A percentile compares a stretch with the other conserved stretches of the same genome.
phyloP scores from a whole-genome alignment of 2,329 filamentous ascomycete species.

The Tolypocladium capitatum region DNA sequence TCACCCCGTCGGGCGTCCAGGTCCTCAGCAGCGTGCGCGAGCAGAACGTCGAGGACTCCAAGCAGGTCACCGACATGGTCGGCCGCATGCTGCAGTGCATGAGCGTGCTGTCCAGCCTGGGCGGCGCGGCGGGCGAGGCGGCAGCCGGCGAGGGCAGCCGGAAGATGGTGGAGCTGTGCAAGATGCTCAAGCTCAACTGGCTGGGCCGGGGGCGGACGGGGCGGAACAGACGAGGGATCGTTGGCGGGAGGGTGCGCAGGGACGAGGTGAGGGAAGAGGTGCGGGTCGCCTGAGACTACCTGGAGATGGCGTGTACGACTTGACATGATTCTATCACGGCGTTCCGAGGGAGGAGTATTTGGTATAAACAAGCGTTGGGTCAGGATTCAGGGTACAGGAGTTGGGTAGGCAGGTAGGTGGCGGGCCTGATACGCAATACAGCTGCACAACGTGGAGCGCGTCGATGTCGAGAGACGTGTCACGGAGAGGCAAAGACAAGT shows the following conservation, averaged over 20 bases:
- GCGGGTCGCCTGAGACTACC: slow-evolving; percentile 19
- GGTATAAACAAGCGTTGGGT: not conserved
- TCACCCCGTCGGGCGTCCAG: slow-evolving; percentile 30
- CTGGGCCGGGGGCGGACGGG: slow-evolving; percentile 81
- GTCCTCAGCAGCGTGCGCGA: slow-evolving; percentile 33
- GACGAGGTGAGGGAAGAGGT: slow-evolving; percentile 28
- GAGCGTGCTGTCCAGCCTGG: slow-evolving; percentile 71
- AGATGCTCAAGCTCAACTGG: slow-evolving; percentile 93
- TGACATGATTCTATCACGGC: not conserved
- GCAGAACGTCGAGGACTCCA: slow-evolving; percentile 52
- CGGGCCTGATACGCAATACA: not conserved
- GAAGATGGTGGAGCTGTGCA: slow-evolving; percentile 71
- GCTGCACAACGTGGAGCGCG: not conserved
- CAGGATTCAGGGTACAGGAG: not conserved
- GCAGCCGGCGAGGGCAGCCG: slow-evolving; percentile 55
- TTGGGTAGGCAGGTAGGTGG: not conserved
- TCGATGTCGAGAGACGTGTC: not conserved
- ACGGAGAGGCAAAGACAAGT: not conserved
- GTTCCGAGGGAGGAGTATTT: not conserved
- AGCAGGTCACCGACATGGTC: slow-evolving; percentile 85
- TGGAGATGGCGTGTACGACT: not conserved
- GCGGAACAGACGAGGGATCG: slow-evolving; percentile 77
- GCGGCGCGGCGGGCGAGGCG: slow-evolving; percentile 33
- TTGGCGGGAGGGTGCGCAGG: slow-evolving; percentile 49
- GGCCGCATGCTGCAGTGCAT: slow-evolving; percentile 94